Base-by-base conservation (phyloP, 768 basidiomycete genomes). In the Leccinum pellstonianum region DNA sequence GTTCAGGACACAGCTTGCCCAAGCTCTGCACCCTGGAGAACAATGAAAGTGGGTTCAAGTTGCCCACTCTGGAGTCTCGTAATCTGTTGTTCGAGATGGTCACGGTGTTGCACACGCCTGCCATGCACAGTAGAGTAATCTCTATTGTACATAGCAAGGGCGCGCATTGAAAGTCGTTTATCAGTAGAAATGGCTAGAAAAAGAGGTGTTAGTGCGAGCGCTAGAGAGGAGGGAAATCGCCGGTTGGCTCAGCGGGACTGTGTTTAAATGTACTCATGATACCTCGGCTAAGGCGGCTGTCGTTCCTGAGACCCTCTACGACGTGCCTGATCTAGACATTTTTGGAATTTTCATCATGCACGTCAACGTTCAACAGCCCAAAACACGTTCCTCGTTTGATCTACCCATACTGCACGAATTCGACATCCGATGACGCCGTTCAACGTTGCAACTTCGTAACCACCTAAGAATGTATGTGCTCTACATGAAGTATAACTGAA, bases 71-170 rank as follows among this genome's bases (percentile, higher is more conserved):
- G 33, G 43, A 43, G 41, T 43, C 21, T n/a, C 8, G 23, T 49
- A 48, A 38, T 41, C 62, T 63, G 52, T 46, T 15, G 21, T 35
- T 37, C 3, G 52, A 52, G 29, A 58, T 57, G 47, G 29, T 29
- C 29, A 29, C 29, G 29, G 55, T 55, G 61, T 59, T 69, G 66
- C 61, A 61, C 66, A 70, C 64, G 64, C 68, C 58, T 66, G 69
- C 62, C 54, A 61, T 65, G 33, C 68, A 70, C 68, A 64, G 62
- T 48, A 59, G 61, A 69, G 63, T 19, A 67, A 35, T 35, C 65
- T 67, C 65, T 58, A 61, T 48, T 59, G 64, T 60, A 61, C 62
- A 70, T 58, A 3, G 60, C 71, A 73, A 64, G 69, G 62, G 67
- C 63, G 58, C 48, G 58, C 65, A 69, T 68, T 57, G 59, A 59